A percentile compares a stretch with the other conserved stretches of the same genome.
phyloP scores from a whole-genome alignment of 805 yeast species.

The Candida koratica region DNA sequence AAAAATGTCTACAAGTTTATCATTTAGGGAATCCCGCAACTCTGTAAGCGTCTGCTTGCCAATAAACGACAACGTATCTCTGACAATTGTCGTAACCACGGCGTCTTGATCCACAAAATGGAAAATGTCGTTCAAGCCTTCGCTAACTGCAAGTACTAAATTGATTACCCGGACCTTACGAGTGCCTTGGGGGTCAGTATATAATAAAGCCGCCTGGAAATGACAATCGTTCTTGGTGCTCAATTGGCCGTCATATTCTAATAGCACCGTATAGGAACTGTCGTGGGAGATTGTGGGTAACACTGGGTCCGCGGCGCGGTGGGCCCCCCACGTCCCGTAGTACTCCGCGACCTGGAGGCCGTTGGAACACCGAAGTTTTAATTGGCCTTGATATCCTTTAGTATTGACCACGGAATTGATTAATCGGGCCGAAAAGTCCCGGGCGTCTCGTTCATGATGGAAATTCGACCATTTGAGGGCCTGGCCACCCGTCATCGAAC shows the following conservation, averaged over 20 bases:
- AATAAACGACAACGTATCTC: slow-evolving; percentile 39
- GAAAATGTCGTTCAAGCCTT: slow-evolving; percentile 67
- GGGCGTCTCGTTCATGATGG: slow-evolving; percentile 64
- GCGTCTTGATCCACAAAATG: slow-evolving; percentile 69
- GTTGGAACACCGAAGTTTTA: slow-evolving; percentile 81
- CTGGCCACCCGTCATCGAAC: slow-evolving; percentile 71
- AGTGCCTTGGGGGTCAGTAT: slow-evolving; percentile 71
- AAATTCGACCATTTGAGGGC: slow-evolving; percentile 65
- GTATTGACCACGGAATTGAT: slow-evolving; percentile 47
- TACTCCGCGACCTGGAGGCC: slow-evolving; percentile 80
- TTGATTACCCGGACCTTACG: slow-evolving; percentile 87
- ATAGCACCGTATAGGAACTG: slow-evolving; percentile 64
- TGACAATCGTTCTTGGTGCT: slow-evolving; percentile 72
- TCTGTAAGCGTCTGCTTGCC: slow-evolving; percentile 38
- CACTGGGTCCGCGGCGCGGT: slow-evolving; percentile 50
- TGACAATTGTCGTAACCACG: slow-evolving; percentile 34
- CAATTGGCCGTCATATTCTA: slow-evolving; percentile 72
- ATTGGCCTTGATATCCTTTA: slow-evolving; percentile 72
- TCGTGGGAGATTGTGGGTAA: slow-evolving; percentile 63
- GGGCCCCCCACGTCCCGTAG: slow-evolving; percentile 49
- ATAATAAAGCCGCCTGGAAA: slow-evolving; percentile 85
- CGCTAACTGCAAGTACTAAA: slow-evolving; percentile 74
- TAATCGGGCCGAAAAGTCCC: slow-evolving; percentile 57
- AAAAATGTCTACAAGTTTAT: slow-evolving; percentile 42
- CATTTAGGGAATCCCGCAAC: slow-evolving; percentile 36